Percentiles rank a stretch among this genome's conserved stretches.
These are phyloP conservation scores for Amaranthus cruentus DNA, from an alignment of 148 eudicot species.

Conservation along the genomic window DNA sequence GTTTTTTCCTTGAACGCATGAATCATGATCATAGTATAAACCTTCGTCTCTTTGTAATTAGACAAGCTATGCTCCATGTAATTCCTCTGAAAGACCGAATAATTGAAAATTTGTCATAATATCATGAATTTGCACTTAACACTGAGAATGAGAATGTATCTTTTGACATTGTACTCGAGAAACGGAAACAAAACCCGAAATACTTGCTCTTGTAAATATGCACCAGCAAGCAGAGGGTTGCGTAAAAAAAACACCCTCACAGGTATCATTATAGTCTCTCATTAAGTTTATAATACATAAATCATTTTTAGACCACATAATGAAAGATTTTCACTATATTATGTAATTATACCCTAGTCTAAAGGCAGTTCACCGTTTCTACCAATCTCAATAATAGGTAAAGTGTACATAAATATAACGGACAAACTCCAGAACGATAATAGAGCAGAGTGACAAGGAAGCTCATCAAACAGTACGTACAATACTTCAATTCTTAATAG, in stretches of 20 bases:
- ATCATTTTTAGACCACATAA: background rate
- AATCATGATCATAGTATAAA: background rate
- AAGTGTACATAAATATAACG: background rate
- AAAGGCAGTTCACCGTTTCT: background rate
- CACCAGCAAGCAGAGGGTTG: background rate
- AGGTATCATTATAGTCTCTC: background rate
- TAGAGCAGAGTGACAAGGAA: too few species aligned
- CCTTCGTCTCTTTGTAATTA: background rate
- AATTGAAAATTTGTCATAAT: background rate
- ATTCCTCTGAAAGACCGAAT: constrained; percentile 15
- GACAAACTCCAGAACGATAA: background rate
- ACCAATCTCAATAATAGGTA: background rate
- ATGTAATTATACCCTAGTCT: too few species aligned
- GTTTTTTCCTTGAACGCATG: constrained; percentile 6
- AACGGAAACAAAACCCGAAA: background rate
- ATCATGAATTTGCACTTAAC: background rate
- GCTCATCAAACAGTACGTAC: too few species aligned
- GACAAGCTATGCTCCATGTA: background rate
- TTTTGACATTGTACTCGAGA: background rate
- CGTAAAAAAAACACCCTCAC: background rate
- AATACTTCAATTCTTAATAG: too few species aligned
- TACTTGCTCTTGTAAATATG: background rate
- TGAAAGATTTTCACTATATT: background rate
- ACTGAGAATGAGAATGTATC: background rate
- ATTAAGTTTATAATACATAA: background rate